phyloP scores from a whole-genome alignment of 106 monocot species.

The Apostasia ramifera region DNA sequence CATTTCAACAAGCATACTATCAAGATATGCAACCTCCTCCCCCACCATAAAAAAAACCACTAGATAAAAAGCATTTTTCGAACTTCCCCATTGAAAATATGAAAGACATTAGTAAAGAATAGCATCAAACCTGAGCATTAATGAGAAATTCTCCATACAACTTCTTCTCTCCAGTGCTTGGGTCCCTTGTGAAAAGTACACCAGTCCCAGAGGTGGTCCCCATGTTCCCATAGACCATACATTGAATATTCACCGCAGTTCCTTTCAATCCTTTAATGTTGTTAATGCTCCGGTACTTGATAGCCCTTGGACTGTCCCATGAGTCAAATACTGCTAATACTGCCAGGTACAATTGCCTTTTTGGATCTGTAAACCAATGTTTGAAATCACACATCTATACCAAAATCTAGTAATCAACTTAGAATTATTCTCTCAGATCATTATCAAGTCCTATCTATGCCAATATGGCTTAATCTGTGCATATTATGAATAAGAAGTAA shows the following conservation, averaged over 20 bases:
- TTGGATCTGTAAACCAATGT: conserved; percentile 50
- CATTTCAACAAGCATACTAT: too few relatives aligned
- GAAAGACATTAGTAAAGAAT: neutral
- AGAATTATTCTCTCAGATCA: too few relatives aligned
- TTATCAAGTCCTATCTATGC: too few relatives aligned
- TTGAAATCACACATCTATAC: neutral
- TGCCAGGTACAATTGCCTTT: conserved; percentile 65
- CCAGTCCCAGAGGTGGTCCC: conserved; percentile 92
- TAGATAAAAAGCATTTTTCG: too few relatives aligned
- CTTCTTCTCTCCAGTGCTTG: conserved; percentile 94
- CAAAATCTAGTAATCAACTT: too few relatives aligned
- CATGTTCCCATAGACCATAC: conserved; percentile 99
- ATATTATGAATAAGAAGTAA: neutral
- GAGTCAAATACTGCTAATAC: conserved; percentile 87
- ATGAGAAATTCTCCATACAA: conserved; percentile 94
- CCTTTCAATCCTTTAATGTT: conserved; percentile 83
- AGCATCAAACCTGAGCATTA: conserved; percentile 72
- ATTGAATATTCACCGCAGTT: conserved; percentile 94
- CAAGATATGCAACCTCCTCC: too few relatives aligned
- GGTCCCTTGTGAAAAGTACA: conserved; percentile 93
- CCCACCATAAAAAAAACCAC: too few relatives aligned
- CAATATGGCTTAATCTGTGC: neutral
- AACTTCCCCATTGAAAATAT: too few relatives aligned
- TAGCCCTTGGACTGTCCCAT: conserved; percentile 90
- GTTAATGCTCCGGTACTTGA: conserved; percentile 90